Conservation (phyloP, 768 basidiomycete species). For the Boletus rex-veris region DNA sequence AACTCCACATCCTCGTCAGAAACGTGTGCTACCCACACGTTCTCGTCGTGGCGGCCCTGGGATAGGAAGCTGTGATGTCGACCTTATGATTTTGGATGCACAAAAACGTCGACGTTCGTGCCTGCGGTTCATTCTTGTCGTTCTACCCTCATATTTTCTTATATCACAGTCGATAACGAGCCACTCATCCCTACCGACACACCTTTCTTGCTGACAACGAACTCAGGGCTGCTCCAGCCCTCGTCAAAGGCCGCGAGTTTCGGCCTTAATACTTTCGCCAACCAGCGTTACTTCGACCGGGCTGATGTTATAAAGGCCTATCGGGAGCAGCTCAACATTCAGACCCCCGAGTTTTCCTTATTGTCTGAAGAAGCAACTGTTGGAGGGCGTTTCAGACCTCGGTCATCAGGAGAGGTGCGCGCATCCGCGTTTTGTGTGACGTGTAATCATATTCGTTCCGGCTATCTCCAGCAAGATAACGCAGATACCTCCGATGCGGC, state of each 20-base stretch:
- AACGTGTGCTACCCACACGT: constrained; percentile 79
- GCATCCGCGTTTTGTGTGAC: neutral
- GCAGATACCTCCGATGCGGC: constrained; percentile 75
- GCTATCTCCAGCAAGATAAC: constrained; percentile 37
- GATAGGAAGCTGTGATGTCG: constrained; percentile 73
- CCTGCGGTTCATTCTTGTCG: constrained; percentile 4
- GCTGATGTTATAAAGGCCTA: constrained; percentile 73
- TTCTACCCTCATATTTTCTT: constrained; percentile 18
- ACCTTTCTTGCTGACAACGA: constrained; percentile 70
- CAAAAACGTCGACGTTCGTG: constrained; percentile 71
- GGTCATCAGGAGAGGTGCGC: constrained; percentile 69
- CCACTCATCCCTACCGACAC: constrained; percentile 66
- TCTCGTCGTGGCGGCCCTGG: constrained; percentile 78
- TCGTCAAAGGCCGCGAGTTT: constrained; percentile 36
- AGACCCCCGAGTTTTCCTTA: constrained; percentile 68
- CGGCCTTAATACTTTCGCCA: constrained; percentile 54
- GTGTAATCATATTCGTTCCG: constrained; percentile 8
- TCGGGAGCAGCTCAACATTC: constrained; percentile 65
- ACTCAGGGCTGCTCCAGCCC: constrained; percentile 48
- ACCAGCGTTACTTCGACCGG: constrained; percentile 73
- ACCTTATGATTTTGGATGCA: constrained; percentile 81
- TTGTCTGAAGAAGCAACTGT: constrained; percentile 50
- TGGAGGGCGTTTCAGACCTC: constrained; percentile 67
- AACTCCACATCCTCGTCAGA: constrained; percentile 49
- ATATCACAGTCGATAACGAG: constrained; percentile 59